A percentile compares a stretch with the other conserved stretches of the same genome.
Conservation (phyloP, 208 protist species). For the Leishmania guyanensis region DNA sequence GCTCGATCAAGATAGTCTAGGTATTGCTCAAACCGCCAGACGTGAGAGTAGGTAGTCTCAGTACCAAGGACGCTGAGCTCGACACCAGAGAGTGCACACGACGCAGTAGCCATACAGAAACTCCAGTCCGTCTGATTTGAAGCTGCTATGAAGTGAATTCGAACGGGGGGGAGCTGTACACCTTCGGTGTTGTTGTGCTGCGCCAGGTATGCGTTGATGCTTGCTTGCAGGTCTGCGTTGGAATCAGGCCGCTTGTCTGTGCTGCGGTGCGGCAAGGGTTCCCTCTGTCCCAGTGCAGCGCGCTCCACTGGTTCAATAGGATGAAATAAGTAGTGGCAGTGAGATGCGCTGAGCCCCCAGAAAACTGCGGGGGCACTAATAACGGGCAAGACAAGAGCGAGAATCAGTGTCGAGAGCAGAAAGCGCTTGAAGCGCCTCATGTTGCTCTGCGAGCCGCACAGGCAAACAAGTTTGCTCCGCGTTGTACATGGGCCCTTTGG, state of each 20-base stretch:
- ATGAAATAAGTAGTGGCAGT: background rate
- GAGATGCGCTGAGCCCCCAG: too few relatives aligned
- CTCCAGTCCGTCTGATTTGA: slow-evolving; percentile 26
- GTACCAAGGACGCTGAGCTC: slow-evolving; percentile 20
- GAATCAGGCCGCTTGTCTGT: background rate
- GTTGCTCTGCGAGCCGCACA: background rate
- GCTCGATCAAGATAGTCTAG: slow-evolving; percentile 32
- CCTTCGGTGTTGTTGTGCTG: background rate
- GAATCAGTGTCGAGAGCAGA: background rate
- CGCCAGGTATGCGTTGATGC: slow-evolving; percentile 5
- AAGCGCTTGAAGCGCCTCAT: background rate
- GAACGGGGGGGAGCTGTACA: background rate
- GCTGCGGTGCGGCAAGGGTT: background rate
- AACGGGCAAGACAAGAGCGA: background rate
- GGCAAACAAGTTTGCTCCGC: background rate
- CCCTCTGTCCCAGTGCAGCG: background rate
- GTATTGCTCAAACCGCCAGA: slow-evolving; percentile 21
- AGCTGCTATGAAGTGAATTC: slow-evolving; percentile 11
- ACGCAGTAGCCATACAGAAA: slow-evolving; percentile 27
- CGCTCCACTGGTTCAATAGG: background rate
- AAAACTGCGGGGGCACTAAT: background rate
- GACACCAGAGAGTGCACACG: slow-evolving; percentile 25
- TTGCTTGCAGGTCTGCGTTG: background rate
- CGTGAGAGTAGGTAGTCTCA: slow-evolving; percentile 28
- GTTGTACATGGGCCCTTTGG: background rate